phyloP scores from a whole-genome alignment of 2,329 filamentous ascomycete species.

The Mycocentrospora acerina region DNA sequence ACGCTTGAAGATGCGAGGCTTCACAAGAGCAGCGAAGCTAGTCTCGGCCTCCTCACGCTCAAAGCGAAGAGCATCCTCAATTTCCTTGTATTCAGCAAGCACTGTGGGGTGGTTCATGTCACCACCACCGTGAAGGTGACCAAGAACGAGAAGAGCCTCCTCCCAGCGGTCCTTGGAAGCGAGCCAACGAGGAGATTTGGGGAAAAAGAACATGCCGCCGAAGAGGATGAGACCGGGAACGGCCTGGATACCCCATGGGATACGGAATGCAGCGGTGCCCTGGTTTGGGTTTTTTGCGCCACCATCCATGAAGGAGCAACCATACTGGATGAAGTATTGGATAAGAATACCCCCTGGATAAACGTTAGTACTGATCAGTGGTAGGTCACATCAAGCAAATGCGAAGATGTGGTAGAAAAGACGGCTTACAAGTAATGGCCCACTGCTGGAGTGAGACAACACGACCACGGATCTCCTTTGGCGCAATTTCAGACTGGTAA shows the following conservation, averaged over 20 bases:
- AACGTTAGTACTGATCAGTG: conserved; percentile 12
- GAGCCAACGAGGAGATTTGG: conserved; percentile 66
- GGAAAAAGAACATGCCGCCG: conserved; percentile 45
- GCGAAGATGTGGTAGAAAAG: conserved; percentile 48
- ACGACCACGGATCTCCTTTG: conserved; percentile 52
- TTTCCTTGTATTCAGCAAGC: conserved; percentile 64
- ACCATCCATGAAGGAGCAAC: conserved; percentile 57
- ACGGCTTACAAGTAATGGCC: conserved; percentile 64
- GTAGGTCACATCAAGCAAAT: conserved; percentile 37
- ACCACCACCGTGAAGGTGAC: conserved; percentile 59
- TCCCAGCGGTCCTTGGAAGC: conserved; percentile 69
- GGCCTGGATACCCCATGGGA: conserved; percentile 48
- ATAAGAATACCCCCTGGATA: conserved; percentile 59
- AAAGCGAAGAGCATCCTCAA: conserved; percentile 56
- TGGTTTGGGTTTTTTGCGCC: conserved; percentile 46
- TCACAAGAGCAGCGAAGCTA: conserved; percentile 54
- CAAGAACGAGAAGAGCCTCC: conserved; percentile 58
- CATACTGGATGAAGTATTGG: conserved; percentile 68
- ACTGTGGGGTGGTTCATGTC: conserved; percentile 61
- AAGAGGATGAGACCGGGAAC: conserved; percentile 44
- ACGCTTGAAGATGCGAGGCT: conserved; percentile 57
- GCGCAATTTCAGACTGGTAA: conserved; percentile 82
- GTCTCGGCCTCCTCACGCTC: conserved; percentile 55
- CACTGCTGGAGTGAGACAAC: conserved; percentile 68
- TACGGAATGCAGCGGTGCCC: conserved; percentile 42